These are phyloP conservation scores for Cyclotella kingstonii DNA, from an alignment of 108 stramenopile species.

Conservation along the genomic window DNA sequence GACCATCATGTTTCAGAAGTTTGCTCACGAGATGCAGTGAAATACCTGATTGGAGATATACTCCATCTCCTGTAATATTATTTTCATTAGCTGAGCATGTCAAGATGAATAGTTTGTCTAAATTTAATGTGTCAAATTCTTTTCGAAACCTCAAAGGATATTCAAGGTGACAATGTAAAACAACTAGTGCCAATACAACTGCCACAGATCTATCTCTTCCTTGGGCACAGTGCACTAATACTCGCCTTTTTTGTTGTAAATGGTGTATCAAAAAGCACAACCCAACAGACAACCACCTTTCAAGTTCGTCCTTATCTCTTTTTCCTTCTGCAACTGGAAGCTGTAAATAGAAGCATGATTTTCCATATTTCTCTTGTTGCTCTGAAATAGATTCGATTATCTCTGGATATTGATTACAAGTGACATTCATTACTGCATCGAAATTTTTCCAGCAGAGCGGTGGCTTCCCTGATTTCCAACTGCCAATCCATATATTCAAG, in stretches of 20 bases:
- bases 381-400: conserved; percentile 24
- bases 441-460: conserved; percentile 70
- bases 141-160: conserved; percentile 29
- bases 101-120: background rate
- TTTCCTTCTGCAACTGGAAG: conserved; percentile 75
- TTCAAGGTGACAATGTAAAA: conserved; percentile 27
- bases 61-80: background rate
- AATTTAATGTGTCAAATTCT: conserved; percentile 5
- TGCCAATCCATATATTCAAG: conserved; percentile 62
- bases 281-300: conserved; percentile 68
- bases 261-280: conserved; percentile 56
- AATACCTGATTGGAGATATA: conserved; percentile 45
- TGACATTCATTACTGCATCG: conserved; percentile 76
- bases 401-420: conserved; percentile 61
- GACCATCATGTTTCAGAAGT: conserved; percentile 28
- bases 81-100: background rate
- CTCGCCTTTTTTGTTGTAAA: conserved; percentile 30
- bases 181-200: conserved; percentile 52
- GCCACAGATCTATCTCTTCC: conserved; percentile 81
- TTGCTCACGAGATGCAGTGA: conserved; percentile 6
- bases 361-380: background rate
- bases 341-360: conserved; percentile 55
- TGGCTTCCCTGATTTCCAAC: conserved; percentile 63
- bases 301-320: conserved; percentile 59
- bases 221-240: conserved; percentile 78